These are phyloP conservation scores for Penicillium bialowiezense DNA, from an alignment of 495 filamentous ascomycete genomes.

Conservation along the genomic window DNA sequence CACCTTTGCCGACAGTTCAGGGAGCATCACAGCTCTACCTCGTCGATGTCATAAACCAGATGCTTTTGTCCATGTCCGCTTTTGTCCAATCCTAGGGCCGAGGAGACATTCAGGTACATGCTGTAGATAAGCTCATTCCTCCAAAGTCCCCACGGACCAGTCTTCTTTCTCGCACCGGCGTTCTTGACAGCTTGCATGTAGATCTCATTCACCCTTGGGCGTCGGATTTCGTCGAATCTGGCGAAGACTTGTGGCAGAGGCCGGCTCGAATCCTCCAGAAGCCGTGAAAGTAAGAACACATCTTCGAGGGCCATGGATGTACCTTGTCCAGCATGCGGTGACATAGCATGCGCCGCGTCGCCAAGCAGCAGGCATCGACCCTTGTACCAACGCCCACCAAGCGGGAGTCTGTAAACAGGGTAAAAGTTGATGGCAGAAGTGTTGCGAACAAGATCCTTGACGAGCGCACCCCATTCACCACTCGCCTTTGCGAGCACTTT, in stretches of 20 bases:
- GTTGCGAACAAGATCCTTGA: constrained; percentile 37
- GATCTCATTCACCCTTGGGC: constrained; percentile 28
- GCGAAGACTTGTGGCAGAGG: constrained; percentile 19
- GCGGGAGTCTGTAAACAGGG: constrained; percentile 45
- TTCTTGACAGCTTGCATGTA: constrained; percentile 19
- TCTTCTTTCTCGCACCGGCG: constrained; percentile 16
- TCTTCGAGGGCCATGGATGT: constrained; percentile 47
- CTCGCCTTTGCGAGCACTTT: constrained; percentile 32
- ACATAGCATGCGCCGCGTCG: constrained; percentile 47
- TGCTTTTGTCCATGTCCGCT: constrained; percentile 25
- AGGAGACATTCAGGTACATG: constrained; percentile 7
- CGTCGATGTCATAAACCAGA: constrained; percentile 31
- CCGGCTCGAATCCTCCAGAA: constrained; percentile 25
- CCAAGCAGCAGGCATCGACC: constrained; percentile 34
- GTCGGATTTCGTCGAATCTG: constrained; percentile 26
- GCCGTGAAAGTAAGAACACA: constrained; percentile 33
- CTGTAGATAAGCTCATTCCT: constrained; percentile 23
- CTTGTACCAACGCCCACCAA: constrained; percentile 41
- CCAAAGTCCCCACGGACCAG: constrained; percentile 24
- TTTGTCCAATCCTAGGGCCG: constrained; percentile 18
- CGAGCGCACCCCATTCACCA: constrained; percentile 38
- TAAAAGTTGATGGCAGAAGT: constrained; percentile 45
- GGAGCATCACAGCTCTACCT: constrained; percentile 11
- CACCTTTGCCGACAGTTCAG: no score
- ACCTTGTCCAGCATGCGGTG: constrained; percentile 44